Conservation (phyloP, 768 basidiomycete genomes). For the Trametes maxima region DNA sequence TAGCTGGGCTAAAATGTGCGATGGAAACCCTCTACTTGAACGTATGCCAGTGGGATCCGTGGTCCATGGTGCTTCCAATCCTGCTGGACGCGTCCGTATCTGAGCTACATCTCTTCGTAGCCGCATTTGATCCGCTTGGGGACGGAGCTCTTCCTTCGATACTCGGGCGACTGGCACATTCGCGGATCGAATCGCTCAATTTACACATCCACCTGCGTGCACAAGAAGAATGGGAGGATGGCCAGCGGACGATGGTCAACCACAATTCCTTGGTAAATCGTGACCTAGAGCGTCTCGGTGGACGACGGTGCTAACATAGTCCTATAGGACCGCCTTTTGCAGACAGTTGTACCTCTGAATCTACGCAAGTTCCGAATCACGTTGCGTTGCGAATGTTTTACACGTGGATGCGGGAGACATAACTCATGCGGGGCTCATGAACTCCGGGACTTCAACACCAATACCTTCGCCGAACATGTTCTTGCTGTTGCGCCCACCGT, state of each 20-base stretch:
- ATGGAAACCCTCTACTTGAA: constrained; percentile 6
- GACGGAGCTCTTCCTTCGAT: neutral
- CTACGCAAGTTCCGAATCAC: neutral
- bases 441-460: neutral
- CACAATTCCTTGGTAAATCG: neutral
- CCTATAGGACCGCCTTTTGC: neutral
- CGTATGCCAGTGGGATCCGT: neutral
- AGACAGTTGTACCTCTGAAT: neutral
- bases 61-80: neutral
- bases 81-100: neutral
- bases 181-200: neutral
- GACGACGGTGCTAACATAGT: neutral
- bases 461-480: neutral
- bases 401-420: neutral
- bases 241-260: neutral
- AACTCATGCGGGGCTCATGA: neutral
- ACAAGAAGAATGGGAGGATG: neutral
- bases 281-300: neutral
- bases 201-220: neutral
- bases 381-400: neutral
- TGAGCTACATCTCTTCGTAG: neutral
- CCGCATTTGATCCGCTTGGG: neutral
- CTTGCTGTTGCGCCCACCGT: neutral
- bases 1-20: neutral
- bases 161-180: neutral